Percentiles rank a stretch among this genome's conserved stretches.
Conservation (phyloP, 306 rosid genomes). For the Fagus sylvatica region DNA sequence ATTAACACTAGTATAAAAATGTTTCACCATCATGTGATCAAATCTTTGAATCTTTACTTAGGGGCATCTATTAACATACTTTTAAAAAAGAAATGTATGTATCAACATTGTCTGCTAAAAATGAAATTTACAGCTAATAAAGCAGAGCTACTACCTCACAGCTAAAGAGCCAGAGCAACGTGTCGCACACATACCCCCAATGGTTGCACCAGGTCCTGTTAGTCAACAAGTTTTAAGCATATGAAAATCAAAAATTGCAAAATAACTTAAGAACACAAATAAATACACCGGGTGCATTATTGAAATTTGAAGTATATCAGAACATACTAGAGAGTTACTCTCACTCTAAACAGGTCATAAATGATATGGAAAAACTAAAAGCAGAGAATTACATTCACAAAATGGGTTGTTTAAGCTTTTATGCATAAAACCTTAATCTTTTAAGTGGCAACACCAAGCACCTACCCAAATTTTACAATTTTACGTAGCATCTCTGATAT, state of each 20-base stretch:
- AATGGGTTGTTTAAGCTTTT: not conserved
- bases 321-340: not conserved
- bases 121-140: slow-evolving; percentile 4
- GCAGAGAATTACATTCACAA: not conserved
- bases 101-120: slow-evolving; percentile 4
- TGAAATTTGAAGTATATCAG: not conserved
- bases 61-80: too few species aligned
- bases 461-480: not conserved
- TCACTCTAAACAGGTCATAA: not conserved
- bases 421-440: not conserved
- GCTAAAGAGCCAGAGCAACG: slow-evolving; percentile 99
- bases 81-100: not conserved
- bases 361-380: not conserved
- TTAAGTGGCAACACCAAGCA: not conserved
- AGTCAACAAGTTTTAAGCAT: slow-evolving; percentile 16
- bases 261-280: not conserved
- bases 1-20: not conserved
- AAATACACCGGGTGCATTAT: not conserved
- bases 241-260: slow-evolving; percentile 8
- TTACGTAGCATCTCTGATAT: not conserved
- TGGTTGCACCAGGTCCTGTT: slow-evolving; percentile 99
- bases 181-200: slow-evolving; percentile 99
- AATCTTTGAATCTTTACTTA: not conserved
- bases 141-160: slow-evolving; percentile 62
- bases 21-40: not conserved